Evolutionary conservation across 371 early-diverging fungal genomes (phyloP), one percentile per base, ranked within the genome.

Genomic region (Actinomortierella wolfii): DNA sequence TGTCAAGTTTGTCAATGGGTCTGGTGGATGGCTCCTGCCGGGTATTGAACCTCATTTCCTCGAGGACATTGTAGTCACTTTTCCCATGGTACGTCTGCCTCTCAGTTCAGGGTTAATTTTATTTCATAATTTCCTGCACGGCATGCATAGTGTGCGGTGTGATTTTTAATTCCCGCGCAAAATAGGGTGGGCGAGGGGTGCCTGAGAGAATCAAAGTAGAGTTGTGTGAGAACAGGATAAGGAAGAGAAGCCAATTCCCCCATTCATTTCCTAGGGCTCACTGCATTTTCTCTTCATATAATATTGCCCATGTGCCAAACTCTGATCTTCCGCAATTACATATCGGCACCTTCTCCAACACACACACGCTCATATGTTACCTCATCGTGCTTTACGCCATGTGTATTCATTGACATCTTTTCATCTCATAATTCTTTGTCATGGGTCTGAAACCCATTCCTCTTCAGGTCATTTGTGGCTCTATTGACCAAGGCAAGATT

Each of bases 1-100:
- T 4, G 71, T 71, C 71, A 71, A 71, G 71, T 71, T 71, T 61
- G 66, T 65, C 62, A 61, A 65, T 2, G 71, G 71, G 2, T 40
- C 51, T 13, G 71, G 71, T 26, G 71, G 66, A 4, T 71, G 71
- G 71, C 45, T 71, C 34, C 49, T 71, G 24, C 71, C 71, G 4
- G 62, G 66, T 0, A 52, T 71, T 40, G 56, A 61, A 14, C 71
- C 71, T 14, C 56, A 71, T 51, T 58, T 65, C 43, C 56, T 71
- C 23, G 71, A 65, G 49, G 71, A 71, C 55, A 28, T 71, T 50
- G 55, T 44, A 1, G 61, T 71, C 28, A 65, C 66, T 1, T 71
- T 71, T 45, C 66, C 71, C 1, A 25, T 71, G 71, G 71, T 71
- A 61, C 11, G 34, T 4, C 34, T 11, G 4, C 34, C 11, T 65